A percentile compares a stretch with the other conserved stretches of the same genome.
phyloP scores from a whole-genome alignment of 306 rosid species.

The Prunus salicina region DNA sequence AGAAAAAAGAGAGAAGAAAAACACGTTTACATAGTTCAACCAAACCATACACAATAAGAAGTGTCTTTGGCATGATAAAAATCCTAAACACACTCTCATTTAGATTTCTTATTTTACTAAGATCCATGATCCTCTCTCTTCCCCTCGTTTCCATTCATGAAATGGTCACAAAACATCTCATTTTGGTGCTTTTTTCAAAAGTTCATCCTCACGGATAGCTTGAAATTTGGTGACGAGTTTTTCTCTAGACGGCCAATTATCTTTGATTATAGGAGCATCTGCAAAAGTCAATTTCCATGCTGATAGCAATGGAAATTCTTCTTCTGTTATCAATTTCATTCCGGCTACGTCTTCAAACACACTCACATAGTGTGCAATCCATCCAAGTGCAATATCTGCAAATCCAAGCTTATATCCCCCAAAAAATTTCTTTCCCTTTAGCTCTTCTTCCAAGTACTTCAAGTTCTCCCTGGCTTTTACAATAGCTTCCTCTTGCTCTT shows the following conservation, averaged over 20 bases:
- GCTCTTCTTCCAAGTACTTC: slow-evolving; percentile 23
- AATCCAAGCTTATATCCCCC: slow-evolving; percentile 19
- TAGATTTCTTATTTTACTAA: not conserved
- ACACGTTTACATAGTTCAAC: not conserved
- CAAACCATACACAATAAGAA: not conserved
- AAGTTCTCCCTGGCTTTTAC: slow-evolving; percentile 11
- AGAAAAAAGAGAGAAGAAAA: too few species aligned
- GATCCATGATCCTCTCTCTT: not conserved
- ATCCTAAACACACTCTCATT: too few species aligned
- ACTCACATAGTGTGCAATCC: slow-evolving; percentile 2
- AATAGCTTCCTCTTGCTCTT: slow-evolving; percentile 29
- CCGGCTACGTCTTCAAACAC: slow-evolving; percentile 12
- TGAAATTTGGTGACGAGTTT: slow-evolving; percentile 22
- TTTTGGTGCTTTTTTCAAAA: not conserved
- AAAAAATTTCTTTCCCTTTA: slow-evolving; percentile 26
- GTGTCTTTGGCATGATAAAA: too few species aligned
- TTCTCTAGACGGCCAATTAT: slow-evolving; percentile 29
- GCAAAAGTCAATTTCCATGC: slow-evolving; percentile 23
- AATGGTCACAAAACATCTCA: not conserved
- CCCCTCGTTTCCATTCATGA: not conserved
- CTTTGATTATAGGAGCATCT: slow-evolving; percentile 26
- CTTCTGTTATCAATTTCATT: slow-evolving; percentile 1
- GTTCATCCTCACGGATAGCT: not conserved
- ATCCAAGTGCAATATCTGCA: slow-evolving; percentile 27
- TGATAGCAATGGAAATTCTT: slow-evolving; percentile 19